phyloP scores from a whole-genome alignment of 225 moss, liverwort and hornwort genomes.

The Physcomitrellopsis africana region DNA sequence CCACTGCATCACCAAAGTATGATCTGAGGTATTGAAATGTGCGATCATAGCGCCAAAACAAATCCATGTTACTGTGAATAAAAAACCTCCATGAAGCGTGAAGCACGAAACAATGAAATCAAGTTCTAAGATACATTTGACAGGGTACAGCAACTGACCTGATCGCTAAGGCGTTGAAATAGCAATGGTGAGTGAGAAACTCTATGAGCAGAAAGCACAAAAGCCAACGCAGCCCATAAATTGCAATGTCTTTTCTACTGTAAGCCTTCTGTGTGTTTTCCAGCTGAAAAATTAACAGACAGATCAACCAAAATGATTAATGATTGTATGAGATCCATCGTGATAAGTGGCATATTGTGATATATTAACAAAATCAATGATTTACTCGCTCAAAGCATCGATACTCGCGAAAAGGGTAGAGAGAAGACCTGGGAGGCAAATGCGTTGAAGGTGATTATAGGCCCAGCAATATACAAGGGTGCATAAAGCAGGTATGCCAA shows the following conservation, averaged over 20 bases:
- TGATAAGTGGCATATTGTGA: background rate
- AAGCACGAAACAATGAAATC: background rate
- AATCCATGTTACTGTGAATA: background rate
- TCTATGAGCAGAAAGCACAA: constrained; percentile 89
- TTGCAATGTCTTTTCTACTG: constrained; percentile 50
- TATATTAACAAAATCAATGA: constrained; percentile 20
- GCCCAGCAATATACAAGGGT: constrained; percentile 95
- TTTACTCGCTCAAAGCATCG: constrained; percentile 12
- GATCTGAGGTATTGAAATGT: background rate
- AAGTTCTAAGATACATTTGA: background rate
- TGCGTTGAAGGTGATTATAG: constrained; percentile 90
- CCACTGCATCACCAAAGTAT: constrained; percentile 61
- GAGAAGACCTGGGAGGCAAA: constrained; percentile 86
- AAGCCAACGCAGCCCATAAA: constrained; percentile 86
- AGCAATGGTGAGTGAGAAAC: constrained; percentile 82
- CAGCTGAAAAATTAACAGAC: constrained; percentile 57
- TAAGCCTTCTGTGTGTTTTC: constrained; percentile 71
- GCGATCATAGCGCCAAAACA: background rate
- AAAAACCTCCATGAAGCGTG: constrained; percentile 1
- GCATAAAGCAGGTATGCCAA: constrained; percentile 88
- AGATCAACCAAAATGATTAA: constrained; percentile 21
- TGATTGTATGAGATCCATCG: constrained; percentile 3
- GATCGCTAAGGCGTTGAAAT: constrained; percentile 88
- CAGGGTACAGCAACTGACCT: constrained; percentile 53
- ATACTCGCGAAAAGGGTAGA: constrained; percentile 16